Percentiles rank a stretch among this genome's conserved stretches.
These are phyloP conservation scores for Didymella lethalis DNA, from an alignment of 2,329 filamentous ascomycete species.

Conservation along the genomic window DNA sequence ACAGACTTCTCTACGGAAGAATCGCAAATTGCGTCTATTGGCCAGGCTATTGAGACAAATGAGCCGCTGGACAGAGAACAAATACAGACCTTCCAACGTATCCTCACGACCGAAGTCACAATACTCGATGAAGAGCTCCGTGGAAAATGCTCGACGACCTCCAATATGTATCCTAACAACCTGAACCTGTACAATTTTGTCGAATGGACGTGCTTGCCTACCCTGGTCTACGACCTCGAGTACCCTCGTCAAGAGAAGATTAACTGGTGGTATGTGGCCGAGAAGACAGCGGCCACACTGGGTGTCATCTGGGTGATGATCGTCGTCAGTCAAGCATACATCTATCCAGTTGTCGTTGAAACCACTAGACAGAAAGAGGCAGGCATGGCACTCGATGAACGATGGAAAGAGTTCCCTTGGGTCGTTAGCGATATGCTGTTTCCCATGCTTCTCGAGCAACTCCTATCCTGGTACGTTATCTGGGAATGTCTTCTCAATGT, in stretches of 20 bases:
- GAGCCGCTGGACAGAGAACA: slow-evolving; percentile 69
- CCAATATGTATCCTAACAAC: slow-evolving; percentile 72
- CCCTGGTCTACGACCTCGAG: slow-evolving; percentile 79
- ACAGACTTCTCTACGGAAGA: slow-evolving; percentile 57
- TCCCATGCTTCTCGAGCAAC: slow-evolving; percentile 79
- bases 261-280: slow-evolving; percentile 77
- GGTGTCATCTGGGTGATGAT: slow-evolving; percentile 82
- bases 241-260: slow-evolving; percentile 76
- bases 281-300: slow-evolving; percentile 74
- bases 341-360: slow-evolving; percentile 76
- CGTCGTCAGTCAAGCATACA: slow-evolving; percentile 76
- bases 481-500: slow-evolving; percentile 75
- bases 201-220: slow-evolving; percentile 78
- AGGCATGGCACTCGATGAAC: slow-evolving; percentile 66
- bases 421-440: slow-evolving; percentile 78
- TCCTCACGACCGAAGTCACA: slow-evolving; percentile 73
- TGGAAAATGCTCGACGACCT: slow-evolving; percentile 63
- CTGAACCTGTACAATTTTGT: slow-evolving; percentile 70
- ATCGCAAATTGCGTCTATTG: slow-evolving; percentile 67
- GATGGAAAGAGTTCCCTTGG: slow-evolving; percentile 75
- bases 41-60: slow-evolving; percentile 67
- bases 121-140: slow-evolving; percentile 70
- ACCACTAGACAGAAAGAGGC: slow-evolving; percentile 72
- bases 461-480: slow-evolving; percentile 81
- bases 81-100: slow-evolving; percentile 67